Base-by-base conservation (phyloP, 1,139 yeast genomes). In the Maudiozyma humilis region DNA sequence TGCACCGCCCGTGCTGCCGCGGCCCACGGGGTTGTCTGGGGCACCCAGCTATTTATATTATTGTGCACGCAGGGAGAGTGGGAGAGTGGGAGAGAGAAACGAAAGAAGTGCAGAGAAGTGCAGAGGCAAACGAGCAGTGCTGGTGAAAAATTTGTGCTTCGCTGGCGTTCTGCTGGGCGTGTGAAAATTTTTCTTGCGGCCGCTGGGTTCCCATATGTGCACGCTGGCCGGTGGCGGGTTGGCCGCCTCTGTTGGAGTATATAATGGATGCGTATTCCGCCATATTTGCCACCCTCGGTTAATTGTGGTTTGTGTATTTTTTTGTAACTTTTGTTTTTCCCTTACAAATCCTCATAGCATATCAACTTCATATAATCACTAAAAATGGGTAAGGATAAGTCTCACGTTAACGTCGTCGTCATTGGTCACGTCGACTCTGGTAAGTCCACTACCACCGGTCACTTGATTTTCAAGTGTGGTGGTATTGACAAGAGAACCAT, bases 401-500 rank as follows among this genome's bases (percentile, higher is more conserved):
- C 77, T 74, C 96, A 87, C 84, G 83, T 87, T 75, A 87, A 87
- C 93, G 88, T 87, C 76, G 97, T 89, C 75, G 97, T 89, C 72
- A 89, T 89, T 73, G 97, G 46, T 43, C 46, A 43, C 36, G 46
- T 43, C 46, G 46, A 43, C 40, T 43, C 45, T 32, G 45, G 45
- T 43, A 43, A 43, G 27, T 43, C 45, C 27, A 34, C 45, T 87
- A 85, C 89, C 74, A 88, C 96, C 71, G 96, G 96, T 75, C 96
- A 88, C 82, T 85, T 89, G 78, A 89, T 89, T 71, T 89, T 73
- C 95, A 89, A 89, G 93, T 82, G 70, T 74, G 82, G 82, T 75
- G 82, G 88, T 81, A 82, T 82, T 63, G 93, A 87, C 79, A 87
- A 88, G 86, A 85, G 96, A 82, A 88, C 96, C 71, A 88, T 88